Base-by-base conservation (phyloP, 2,329 filamentous ascomycete species). In the Dothidotthia symphoricarpi region DNA sequence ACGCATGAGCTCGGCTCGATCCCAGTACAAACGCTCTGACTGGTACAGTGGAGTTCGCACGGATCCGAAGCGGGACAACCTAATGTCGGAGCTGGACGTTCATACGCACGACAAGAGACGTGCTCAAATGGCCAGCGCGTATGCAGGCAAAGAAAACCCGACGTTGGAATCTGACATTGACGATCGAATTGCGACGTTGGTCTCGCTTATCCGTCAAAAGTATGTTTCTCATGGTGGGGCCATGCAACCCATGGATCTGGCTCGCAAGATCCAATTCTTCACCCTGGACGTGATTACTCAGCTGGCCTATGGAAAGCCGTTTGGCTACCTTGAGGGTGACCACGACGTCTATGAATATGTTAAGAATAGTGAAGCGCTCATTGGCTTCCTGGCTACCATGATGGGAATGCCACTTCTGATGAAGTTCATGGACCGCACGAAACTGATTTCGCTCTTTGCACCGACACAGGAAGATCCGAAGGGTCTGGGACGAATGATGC, bases 261-360 rank as follows among this genome's bases (percentile, higher is more conserved):
- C 63, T 2, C 57, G 60, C 3, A 74, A 74, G 39, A 61, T 68
- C 2, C 72, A 76, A 24, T 80, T 67, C 56, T 73, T 79, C 34
- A 76, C 75, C 1, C 62, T 79, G 6, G 77, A 80, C 43, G 69
- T 77, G 31, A 76, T 80, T 42, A 74, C 69, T 17, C 69, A 69
- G 24, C 52, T 80, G 3, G 72, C 73, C 0, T 76, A 77, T 41
- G 76, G 75, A 5, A 47, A 68, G 12, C 54, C 72, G 0, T 76
- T 77, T 45, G 75, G 75, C 1, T 75, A 72, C 46, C 57, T 79
- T 12, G 61, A 62, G 12, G 55, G 68, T 3, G 75, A 79, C 34
- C 52, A 64, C 8, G 75, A 79, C 44, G 41, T 74, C 0, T 69
- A 70, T 31, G 49, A 51, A 9, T 61, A 75, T 48, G 66, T 74